A percentile compares a stretch with the other conserved stretches of the same genome.
Conservation (phyloP, 768 basidiomycete genomes). For the Hysterangium stoloniferum region DNA sequence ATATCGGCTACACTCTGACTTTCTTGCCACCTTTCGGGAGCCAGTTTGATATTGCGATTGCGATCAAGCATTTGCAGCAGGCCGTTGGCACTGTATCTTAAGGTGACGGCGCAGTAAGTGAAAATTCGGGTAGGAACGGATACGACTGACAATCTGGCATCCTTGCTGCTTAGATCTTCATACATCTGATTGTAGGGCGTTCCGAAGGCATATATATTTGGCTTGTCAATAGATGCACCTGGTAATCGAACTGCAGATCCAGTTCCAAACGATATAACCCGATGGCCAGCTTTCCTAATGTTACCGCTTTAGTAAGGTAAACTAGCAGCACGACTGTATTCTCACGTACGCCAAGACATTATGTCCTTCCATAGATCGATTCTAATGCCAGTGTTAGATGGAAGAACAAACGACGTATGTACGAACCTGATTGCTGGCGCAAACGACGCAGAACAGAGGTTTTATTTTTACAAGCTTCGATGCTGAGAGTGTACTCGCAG, state of each 20-base stretch:
- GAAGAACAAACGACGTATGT: neutral
- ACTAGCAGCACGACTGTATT: neutral
- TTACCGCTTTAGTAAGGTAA: neutral
- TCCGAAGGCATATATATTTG: constrained; percentile 94
- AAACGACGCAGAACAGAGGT: constrained; percentile 94
- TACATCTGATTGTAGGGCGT: constrained; percentile 96
- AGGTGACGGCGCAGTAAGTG: constrained; percentile 3
- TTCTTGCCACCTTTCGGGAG: constrained; percentile 98
- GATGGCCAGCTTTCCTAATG: constrained; percentile 78
- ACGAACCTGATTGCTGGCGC: constrained; percentile 95
- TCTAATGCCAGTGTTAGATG: constrained; percentile 37
- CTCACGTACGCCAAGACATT: constrained; percentile 72
- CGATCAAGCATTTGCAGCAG: constrained; percentile 94
- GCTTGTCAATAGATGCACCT: constrained; percentile 93
- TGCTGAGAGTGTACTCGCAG: constrained; percentile 7
- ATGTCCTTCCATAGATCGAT: constrained; percentile 98
- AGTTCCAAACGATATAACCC: constrained; percentile 91
- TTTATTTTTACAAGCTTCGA: constrained; percentile 9
- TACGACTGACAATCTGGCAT: constrained; percentile 65
- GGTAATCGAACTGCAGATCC: constrained; percentile 96
- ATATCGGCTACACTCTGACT: constrained; percentile 84
- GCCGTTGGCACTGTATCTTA: constrained; percentile 88
- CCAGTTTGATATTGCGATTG: constrained; percentile 83
- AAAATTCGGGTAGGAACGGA: neutral
- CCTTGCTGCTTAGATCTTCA: constrained; percentile 79